These are phyloP conservation scores for Botrytis cinerea DNA, from an alignment of 2,329 filamentous ascomycete genomes.

Conservation along the genomic window DNA sequence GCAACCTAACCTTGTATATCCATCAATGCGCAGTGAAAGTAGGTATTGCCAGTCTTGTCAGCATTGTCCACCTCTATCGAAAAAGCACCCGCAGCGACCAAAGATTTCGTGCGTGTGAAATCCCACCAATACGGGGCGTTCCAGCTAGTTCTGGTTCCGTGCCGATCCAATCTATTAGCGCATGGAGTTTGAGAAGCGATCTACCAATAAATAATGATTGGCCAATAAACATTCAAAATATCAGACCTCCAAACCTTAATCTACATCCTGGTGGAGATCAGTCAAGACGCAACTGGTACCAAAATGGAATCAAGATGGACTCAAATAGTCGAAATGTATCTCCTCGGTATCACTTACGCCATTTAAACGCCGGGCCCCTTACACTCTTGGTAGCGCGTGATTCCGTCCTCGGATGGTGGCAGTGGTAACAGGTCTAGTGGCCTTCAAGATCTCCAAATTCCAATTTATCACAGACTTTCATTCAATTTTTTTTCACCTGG, in stretches of 20 bases:
- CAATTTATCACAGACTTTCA: constrained; percentile 5
- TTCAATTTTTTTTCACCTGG: not conserved
- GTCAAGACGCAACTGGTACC: constrained; percentile 1
- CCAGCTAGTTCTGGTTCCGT: not conserved
- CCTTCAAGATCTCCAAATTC: not conserved
- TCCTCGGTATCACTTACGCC: constrained; percentile 10
- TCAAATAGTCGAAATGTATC: not conserved
- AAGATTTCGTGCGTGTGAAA: not conserved
- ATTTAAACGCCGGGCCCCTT: not conserved
- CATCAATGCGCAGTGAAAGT: not conserved
- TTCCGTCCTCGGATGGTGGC: not conserved
- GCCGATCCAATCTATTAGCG: not conserved
- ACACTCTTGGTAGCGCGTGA: not conserved
- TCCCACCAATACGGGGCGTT: not conserved
- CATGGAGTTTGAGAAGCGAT: not conserved
- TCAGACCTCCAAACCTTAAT: constrained; percentile 4
- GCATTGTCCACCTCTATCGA: not conserved
- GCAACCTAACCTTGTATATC: not conserved
- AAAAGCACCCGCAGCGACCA: not conserved
- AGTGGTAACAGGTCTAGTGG: constrained; percentile 5
- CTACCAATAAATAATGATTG: constrained; percentile 3
- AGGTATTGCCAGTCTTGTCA: too few relatives aligned
- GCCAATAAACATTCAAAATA: not conserved
- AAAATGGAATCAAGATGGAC: not conserved
- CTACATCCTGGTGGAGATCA: constrained; percentile 10